A percentile compares a stretch with the other conserved stretches of the same genome.
Evolutionary conservation across 2,329 filamentous ascomycete genomes (phyloP).

Genomic region (Hypoxylon sp.): DNA sequence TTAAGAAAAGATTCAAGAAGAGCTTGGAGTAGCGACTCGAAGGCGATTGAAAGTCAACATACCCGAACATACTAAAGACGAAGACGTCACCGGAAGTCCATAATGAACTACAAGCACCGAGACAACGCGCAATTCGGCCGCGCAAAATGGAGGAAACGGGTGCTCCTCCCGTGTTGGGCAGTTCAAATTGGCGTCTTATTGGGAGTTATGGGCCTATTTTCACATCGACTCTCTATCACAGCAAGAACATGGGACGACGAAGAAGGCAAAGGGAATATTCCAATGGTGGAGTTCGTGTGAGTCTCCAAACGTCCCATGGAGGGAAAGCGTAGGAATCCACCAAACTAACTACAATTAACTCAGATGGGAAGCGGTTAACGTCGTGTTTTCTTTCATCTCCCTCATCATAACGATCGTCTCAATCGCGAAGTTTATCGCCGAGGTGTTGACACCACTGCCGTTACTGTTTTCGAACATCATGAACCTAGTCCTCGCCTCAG

Average conservation of each 20-base stretch:
- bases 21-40: background rate
- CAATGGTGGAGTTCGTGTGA: conserved; percentile 61
- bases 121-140: conserved; percentile 62
- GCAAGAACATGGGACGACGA: conserved; percentile 54
- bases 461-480: conserved; percentile 62
- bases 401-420: conserved; percentile 58
- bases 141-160: conserved; percentile 58
- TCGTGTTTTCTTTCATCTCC: conserved; percentile 58
- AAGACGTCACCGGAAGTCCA: conserved; percentile 2
- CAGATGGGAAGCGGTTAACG: conserved; percentile 64
- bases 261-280: conserved; percentile 50
- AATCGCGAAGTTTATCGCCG: conserved; percentile 56
- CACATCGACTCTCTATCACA: conserved; percentile 61
- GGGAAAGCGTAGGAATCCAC: background rate
- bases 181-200: conserved; percentile 57
- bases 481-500: conserved; percentile 57
- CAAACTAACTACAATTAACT: conserved; percentile 9
- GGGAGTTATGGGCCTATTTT: conserved; percentile 60
- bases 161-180: conserved; percentile 61
- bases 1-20: conserved; percentile 11
- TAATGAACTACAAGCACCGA: conserved; percentile 54
- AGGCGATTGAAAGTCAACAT: background rate
- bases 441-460: conserved; percentile 63
- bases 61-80: conserved; percentile 3
- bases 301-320: conserved; percentile 37